phyloP scores from a whole-genome alignment of 208 protist species.

The Acanthamoeba sp. region DNA sequence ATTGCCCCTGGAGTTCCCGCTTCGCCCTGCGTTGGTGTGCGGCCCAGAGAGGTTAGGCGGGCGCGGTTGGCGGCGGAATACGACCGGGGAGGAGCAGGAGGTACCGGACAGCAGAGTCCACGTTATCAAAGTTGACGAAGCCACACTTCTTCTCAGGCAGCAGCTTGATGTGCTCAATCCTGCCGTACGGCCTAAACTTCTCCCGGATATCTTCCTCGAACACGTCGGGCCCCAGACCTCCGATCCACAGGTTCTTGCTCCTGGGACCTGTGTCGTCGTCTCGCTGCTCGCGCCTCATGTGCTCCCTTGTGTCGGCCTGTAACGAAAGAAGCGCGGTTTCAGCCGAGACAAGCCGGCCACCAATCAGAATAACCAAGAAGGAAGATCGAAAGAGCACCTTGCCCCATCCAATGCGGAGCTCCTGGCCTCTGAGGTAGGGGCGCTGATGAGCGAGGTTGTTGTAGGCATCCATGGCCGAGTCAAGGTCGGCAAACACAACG shows the following conservation, averaged over 20 bases:
- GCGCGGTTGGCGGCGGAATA: no score
- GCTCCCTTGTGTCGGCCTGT: constrained; percentile 36
- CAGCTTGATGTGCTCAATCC: constrained; percentile 75
- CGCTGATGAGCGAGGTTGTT: not conserved
- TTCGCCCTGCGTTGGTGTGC: not conserved
- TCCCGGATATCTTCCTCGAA: constrained; percentile 75
- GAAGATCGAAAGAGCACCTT: constrained; percentile 13
- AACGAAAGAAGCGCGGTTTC: not conserved
- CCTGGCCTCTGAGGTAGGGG: constrained; percentile 45
- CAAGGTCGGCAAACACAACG: constrained; percentile 38
- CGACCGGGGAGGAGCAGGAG: no score
- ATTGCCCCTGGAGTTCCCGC: constrained; percentile 36
- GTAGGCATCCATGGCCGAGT: constrained; percentile 47
- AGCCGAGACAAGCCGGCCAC: no score
- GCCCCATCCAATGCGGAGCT: constrained; percentile 70
- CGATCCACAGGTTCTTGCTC: constrained; percentile 76
- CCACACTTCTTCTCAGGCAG: constrained; percentile 74
- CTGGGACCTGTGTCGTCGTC: constrained; percentile 57
- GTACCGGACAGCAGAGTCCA: constrained; percentile 61
- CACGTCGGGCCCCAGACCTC: constrained; percentile 23
- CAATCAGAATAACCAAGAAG: no score
- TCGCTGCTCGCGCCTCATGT: not conserved
- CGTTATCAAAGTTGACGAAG: constrained; percentile 76
- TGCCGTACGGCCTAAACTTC: constrained; percentile 70
- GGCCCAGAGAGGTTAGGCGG: no score